Evolutionary conservation across 2,329 filamentous ascomycete species (phyloP), one percentile per base, ranked within the genome.

Genomic region (Scedosporium boydii): DNA sequence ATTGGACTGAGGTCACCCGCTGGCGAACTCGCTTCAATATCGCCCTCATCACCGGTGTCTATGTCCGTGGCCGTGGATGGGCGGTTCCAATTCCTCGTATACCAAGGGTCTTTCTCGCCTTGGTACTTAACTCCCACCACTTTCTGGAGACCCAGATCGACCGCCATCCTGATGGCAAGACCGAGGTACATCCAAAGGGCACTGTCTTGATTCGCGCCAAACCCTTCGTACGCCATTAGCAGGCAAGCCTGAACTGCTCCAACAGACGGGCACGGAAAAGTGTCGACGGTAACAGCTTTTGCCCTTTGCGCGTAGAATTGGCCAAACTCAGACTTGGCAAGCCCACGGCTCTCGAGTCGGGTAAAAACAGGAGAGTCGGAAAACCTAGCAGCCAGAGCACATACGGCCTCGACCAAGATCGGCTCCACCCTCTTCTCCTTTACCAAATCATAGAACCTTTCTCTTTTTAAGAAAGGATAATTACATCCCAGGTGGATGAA

Each of bases 131-230:
- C 80, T 0, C 91, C 91, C 66, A 93, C 87, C 16, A 89, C 80
- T 66, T 92, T 96, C 67, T 93, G 90, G 66, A 96, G 79, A 0
- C 92, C 91, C 9, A 96, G 75, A 69, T 92, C 88, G 64, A 90
- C 84, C 0, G 88, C 88, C 85, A 92, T 89, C 14, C 91, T 87
- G 64, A 96, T 96, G 0, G 91, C 88, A 60, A 93, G 87, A 0
- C 91, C 92, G 1, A 96, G 79, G 70, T 96, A 96, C 91, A 96
- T 96, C 91, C 92, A 96, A 6, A 96, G 74, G 0, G 91, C 90
- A 71, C 91, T 96, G 69, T 96, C 92, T 68, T 93, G 90, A 66
- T 91, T 90, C 10, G 90, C 89, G 1, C 91, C 92, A 67, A 96
- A 96, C 53, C 93, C 88, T 67, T 96, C 91, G 69, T 96, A 96